Conservation (phyloP, 345 rosid species). For the Excoecaria cochinchinensis region DNA sequence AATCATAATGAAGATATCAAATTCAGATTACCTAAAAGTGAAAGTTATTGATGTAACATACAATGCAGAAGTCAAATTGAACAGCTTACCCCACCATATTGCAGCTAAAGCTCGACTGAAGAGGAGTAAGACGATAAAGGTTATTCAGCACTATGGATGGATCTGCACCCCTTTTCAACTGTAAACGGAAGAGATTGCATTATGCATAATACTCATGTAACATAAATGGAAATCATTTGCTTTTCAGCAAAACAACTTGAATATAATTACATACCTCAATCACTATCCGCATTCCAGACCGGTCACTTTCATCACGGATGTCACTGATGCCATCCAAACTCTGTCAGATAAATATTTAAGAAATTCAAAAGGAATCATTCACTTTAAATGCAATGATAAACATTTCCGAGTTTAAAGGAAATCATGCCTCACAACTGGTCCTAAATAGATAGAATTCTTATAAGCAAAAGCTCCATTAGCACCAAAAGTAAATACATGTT, state of each 20-base stretch:
- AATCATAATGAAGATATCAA: neutral
- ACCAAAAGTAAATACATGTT: neutral
- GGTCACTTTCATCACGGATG: conserved; percentile 97
- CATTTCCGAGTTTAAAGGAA: neutral
- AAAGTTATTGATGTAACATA: neutral
- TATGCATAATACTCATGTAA: neutral
- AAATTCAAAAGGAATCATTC: neutral
- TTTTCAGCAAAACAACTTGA: neutral
- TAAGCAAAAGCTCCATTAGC: neutral
- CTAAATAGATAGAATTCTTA: neutral
- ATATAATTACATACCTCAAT: conserved; percentile 61
- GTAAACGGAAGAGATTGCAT: conserved; percentile 18
- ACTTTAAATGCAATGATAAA: neutral
- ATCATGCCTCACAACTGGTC: neutral
- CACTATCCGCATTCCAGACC: conserved; percentile 89
- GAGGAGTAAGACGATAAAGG: conserved; percentile 84
- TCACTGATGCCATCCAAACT: conserved; percentile 87
- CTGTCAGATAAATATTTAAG: conserved; percentile 38
- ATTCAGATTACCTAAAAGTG: neutral
- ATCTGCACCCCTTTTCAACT: conserved; percentile 91
- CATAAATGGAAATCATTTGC: neutral
- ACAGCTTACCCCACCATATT: conserved; percentile 90
- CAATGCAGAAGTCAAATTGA: neutral
- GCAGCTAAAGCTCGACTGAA: conserved; percentile 95
- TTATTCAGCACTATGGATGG: conserved; percentile 77